Percentiles rank a stretch among this genome's conserved stretches.
phyloP scores from a whole-genome alignment of 441 rosid species.

The Biscutella laevigata region DNA sequence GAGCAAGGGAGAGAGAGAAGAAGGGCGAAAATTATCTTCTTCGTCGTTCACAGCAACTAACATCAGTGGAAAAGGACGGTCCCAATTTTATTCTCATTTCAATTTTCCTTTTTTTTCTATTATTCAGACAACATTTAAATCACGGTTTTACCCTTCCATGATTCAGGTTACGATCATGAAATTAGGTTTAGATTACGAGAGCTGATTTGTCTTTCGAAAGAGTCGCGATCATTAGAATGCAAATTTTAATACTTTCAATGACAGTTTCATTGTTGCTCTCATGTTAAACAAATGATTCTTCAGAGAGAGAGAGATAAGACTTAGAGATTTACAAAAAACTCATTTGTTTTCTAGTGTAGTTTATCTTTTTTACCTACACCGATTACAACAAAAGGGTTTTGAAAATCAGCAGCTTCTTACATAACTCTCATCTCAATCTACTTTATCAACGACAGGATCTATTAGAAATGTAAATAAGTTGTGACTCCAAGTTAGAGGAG shows the following conservation, averaged over 20 bases:
- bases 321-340: slow-evolving; percentile 9
- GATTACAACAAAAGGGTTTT: slow-evolving; percentile 10
- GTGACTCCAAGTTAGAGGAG: slow-evolving; percentile 9
- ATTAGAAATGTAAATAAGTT: background rate
- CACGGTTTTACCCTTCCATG: slow-evolving; percentile 8
- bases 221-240: slow-evolving; percentile 3
- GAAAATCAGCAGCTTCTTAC: too few species aligned
- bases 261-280: too few species aligned
- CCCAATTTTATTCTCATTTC: background rate
- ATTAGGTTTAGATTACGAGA: background rate
- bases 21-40: slow-evolving; percentile 8
- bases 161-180: background rate
- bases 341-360: background rate
- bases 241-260: too few species aligned
- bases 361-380: slow-evolving; percentile 8
- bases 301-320: too few species aligned
- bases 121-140: background rate
- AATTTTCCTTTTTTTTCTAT: background rate
- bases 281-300: background rate
- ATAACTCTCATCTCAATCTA: slow-evolving; percentile 11
- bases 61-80: slow-evolving; percentile 25
- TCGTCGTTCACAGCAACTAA: too few species aligned
- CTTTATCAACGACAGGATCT: background rate
- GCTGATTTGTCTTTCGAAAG: slow-evolving; percentile 1
- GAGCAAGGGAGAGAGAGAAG: background rate